A percentile compares a stretch with the other conserved stretches of the same genome.
Evolutionary conservation across 257 asterid genomes (phyloP).

Genomic region (Oldenlandia corymbosa): DNA sequence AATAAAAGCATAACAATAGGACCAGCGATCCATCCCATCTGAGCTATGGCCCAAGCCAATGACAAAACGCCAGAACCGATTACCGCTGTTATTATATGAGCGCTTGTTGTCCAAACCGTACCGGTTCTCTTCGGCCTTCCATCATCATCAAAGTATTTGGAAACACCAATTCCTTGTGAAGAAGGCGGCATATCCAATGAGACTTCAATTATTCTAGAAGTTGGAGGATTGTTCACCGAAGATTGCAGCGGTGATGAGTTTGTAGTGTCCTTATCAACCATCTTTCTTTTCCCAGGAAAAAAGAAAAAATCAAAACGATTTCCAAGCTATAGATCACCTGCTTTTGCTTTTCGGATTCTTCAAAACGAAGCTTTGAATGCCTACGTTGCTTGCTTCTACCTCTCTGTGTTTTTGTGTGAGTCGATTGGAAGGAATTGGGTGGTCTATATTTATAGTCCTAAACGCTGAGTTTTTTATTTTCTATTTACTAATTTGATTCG

Average conservation of each 20-base stretch:
- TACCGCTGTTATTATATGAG: slow-evolving; percentile 59
- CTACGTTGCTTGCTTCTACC: no score
- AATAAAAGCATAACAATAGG: slow-evolving; percentile 45
- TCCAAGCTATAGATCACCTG: no score
- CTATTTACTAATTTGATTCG: no score
- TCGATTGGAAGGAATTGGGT: no score
- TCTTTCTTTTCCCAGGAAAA: slow-evolving; percentile 42
- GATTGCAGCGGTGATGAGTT: slow-evolving; percentile 16
- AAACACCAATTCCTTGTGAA: slow-evolving; percentile 22
- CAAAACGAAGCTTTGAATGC: no score
- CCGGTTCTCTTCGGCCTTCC: slow-evolving; percentile 52
- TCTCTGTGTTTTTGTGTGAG: no score
- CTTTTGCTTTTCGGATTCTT: no score
- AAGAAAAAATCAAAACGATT: no score
- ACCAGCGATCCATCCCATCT: slow-evolving; percentile 59
- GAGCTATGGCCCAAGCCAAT: slow-evolving; percentile 64
- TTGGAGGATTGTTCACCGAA: no score
- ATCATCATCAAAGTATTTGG: slow-evolving; percentile 47
- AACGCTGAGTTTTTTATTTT: no score
- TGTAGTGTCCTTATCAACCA: slow-evolving; percentile 32
- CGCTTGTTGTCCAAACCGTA: slow-evolving; percentile 53
- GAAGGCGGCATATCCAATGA: slow-evolving; percentile 21
- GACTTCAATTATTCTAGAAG: slow-evolving; percentile 40
- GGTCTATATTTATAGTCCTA: no score
- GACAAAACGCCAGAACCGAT: slow-evolving; percentile 60